Evolutionary conservation across 2,329 filamentous ascomycete genomes (phyloP), one percentile per base, ranked within the genome.

Genomic region (Fusarium anthophilum): DNA sequence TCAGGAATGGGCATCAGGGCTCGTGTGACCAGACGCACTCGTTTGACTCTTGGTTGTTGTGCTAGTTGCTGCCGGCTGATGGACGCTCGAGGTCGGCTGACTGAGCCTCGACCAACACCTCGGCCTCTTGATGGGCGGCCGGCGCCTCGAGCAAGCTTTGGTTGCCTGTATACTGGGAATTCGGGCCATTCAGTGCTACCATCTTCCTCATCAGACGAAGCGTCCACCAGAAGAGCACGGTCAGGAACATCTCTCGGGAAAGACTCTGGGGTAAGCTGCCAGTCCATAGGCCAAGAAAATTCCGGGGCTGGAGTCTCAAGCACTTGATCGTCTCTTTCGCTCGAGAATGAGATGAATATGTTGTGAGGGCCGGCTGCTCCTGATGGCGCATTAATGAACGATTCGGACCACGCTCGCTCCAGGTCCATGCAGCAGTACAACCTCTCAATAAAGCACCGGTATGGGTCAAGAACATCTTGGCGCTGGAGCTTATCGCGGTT

Each of bases 391-490:
- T 70, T 72, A 20, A 76, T 63, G 50, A 82, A 82, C 7, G 67
- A 74, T 18, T 78, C 66, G 4, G 66, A 63, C 76, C 79, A 79
- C 30, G 84, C 84, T 57, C 84, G 78, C 73, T 90, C 88, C 83
- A 87, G 86, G 24, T 80, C 80, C 38, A 83, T 79, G 56, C 86
- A 87, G 14, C 81, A 82, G 37, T 83, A 81, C 44, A 87, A 22
- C n/a, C 69, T 76, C 44, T 72, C 65, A 30, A 72, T 41, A 37
- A 83, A 81, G 10, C 61, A 66, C 26, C 72, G 61, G 51, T 79
- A 62, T 14, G 62, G 62, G 37, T 58, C 66, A n/a, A 66, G 47
- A 14, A 51, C 48, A 11, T 57, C 50, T 35, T 65, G 56, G 3
- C 47, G 47, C 37, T 66, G 62, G n/a, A 68, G 69, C 53, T 66